Base-by-base conservation (phyloP, 805 yeast genomes). In the Phaffomyces opuntiae region DNA sequence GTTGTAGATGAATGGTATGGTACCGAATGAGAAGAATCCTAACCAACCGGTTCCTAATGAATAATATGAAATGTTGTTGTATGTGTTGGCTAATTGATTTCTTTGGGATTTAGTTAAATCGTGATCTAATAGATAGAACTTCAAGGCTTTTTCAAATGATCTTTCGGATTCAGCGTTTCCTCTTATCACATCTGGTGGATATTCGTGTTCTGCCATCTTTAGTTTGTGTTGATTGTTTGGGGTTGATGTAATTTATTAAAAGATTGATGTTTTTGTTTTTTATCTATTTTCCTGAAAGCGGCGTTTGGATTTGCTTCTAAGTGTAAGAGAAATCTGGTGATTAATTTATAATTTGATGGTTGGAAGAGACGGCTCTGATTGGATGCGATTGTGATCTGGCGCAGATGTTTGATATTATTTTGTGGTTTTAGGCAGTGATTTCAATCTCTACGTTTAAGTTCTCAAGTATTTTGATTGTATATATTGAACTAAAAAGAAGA, bases 71-170 rank as follows among this genome's bases (percentile, higher is more conserved):
- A 72, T 63, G 5, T 61, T 53, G 29, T 63, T 54, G 51, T 70
- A 72, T 11, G 70, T 60, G 12, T 60, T 54, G 4, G 73, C 66
- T 21, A 78, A 54, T 17, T 65, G 64, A 17, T 57, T 52, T 36
- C 84, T 57, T 40, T 78, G 80, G 6, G 58, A 55, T 1, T 63
- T 49, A 19, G 65, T 66, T 37, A 78, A 56, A 6, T 50, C 56
- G 34, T 69, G 71, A 49, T 78, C 84, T 35, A 65, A 66, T 36
- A 75, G 74, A 49, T 77, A 74, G 54, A 78, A 76, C 27, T 65
- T 61, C 44, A 71, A 59, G 3, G 79, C 78, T n/a, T 60, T 54
- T 13, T 65, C 51, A 48, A 67, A 68, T 2, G 75, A 75, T 5
- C 8, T 32, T 36, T 38, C 42, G 7, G 48, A 45, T 9, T 33